Base-by-base conservation (phyloP, 202 grass and related monocot species). In the Alloteropsis angusta region DNA sequence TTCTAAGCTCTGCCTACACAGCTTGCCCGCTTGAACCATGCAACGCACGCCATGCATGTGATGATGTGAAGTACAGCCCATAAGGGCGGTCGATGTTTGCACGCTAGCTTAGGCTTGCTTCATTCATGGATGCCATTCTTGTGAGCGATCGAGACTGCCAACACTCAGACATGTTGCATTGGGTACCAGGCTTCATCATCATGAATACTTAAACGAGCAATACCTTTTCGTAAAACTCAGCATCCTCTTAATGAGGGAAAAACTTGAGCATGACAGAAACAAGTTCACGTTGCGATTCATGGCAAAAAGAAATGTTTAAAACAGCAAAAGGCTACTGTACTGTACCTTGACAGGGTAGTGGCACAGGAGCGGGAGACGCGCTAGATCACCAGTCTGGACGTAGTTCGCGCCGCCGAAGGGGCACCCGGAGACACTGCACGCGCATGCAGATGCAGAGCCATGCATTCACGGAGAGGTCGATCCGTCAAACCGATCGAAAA, bases 291-390 rank as follows among this genome's bases (percentile, higher is more conserved):
- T 49, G 9, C 30, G 53, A 21, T 10, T 16, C 14, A 18, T 74
- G n/a, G n/a, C n/a, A n/a, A n/a, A n/a, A n/a, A n/a, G n/a, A n/a
- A n/a, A n/a, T n/a, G n/a, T n/a, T n/a, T n/a, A n/a, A n/a, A n/a
- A n/a, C n/a, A n/a, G n/a, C n/a, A n/a, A n/a, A n/a, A n/a, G n/a
- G n/a, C n/a, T n/a, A n/a, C n/a, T n/a, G n/a, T n/a, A n/a, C n/a
- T n/a, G n/a, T n/a, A 90, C 93, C 93, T 97, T 97, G 54, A 97
- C 93, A 46, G 93, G 93, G 57, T 97, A 93, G 81, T 97, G 90
- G 84, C 90, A 97, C 16, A 97, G 84, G 9, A 97, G 93, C 84
- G 88, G 90, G 66, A 91, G 84, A 0, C 43, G 79, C 66, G 80
- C 77, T 5, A 93, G 59, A 76, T 97, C 93, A 37, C 93, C 93